A percentile compares a stretch with the other conserved stretches of the same genome.
Evolutionary conservation across 1,284 basidiomycete genomes (phyloP).

Genomic region (Ustilago shanxiensis): DNA sequence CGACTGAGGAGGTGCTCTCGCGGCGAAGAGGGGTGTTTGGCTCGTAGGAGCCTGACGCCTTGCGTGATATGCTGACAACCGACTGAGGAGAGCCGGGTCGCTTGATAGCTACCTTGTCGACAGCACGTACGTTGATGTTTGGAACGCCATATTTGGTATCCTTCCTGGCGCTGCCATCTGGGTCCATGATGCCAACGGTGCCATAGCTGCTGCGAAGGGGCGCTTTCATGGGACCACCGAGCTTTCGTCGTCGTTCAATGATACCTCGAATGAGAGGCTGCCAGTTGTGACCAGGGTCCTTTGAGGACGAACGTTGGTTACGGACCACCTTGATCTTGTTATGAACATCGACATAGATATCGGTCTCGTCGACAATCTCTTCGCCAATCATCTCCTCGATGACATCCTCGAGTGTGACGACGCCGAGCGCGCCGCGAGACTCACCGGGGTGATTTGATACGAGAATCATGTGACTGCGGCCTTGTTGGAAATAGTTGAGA

Average conservation of each 20-base stretch:
- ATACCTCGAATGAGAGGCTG: slow-evolving; percentile 68
- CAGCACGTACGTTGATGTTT: slow-evolving; percentile 29
- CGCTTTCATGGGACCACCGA: slow-evolving; percentile 55
- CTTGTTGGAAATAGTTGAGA: slow-evolving; percentile 80
- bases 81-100: slow-evolving; percentile 48
- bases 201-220: slow-evolving; percentile 62
- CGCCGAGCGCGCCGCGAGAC: slow-evolving; percentile 77
- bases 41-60: slow-evolving; percentile 27
- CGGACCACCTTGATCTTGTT: slow-evolving; percentile 65
- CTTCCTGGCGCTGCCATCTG: slow-evolving; percentile 15
- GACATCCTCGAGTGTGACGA: slow-evolving; percentile 73
- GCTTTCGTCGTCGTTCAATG: slow-evolving; percentile 67
- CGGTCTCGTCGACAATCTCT: slow-evolving; percentile 69
- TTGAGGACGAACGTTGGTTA: slow-evolving; percentile 26
- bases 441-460: slow-evolving; percentile 85
- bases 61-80: slow-evolving; percentile 17
- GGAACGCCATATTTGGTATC: slow-evolving; percentile 50
- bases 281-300: slow-evolving; percentile 53
- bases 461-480: slow-evolving; percentile 90
- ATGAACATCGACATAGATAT: slow-evolving; percentile 68
- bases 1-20: slow-evolving; percentile 35
- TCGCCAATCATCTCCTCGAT: slow-evolving; percentile 75
- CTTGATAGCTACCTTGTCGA: slow-evolving; percentile 66
- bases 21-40: slow-evolving; percentile 31
- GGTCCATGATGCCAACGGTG: slow-evolving; percentile 42